Percentiles rank a stretch among this genome's conserved stretches.
These are phyloP conservation scores for Beauveria asiatica DNA, from an alignment of 2,329 filamentous ascomycete species.

Conservation along the genomic window DNA sequence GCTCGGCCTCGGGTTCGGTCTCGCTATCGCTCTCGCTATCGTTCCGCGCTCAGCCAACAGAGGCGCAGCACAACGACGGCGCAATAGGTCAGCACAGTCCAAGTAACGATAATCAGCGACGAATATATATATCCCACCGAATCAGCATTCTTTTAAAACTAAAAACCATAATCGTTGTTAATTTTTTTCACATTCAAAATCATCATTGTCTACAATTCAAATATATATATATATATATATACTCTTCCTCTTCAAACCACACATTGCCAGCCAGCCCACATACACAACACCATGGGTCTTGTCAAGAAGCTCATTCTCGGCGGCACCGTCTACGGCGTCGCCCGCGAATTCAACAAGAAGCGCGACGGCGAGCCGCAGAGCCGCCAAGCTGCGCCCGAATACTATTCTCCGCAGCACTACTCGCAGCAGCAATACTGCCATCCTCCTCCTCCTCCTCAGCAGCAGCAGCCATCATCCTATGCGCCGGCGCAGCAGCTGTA, in stretches of 20 bases:
- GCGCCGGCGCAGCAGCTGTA: background rate
- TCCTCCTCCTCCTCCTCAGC: background rate
- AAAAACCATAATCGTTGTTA: background rate
- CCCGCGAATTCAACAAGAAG: slow-evolving; percentile 19
- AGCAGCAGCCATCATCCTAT: background rate
- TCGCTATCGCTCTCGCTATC: slow-evolving; percentile 5
- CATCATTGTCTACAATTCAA: background rate
- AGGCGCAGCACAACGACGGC: background rate
- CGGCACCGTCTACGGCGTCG: slow-evolving; percentile 21
- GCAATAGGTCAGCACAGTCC: background rate
- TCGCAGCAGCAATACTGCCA: background rate
- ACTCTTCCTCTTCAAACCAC: background rate
- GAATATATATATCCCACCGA: background rate
- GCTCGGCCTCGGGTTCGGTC: background rate
- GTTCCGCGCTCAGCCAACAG: background rate
- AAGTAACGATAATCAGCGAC: background rate
- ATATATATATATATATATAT: too few relatives aligned
- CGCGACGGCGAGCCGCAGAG: slow-evolving; percentile 15
- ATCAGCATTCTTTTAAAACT: background rate
- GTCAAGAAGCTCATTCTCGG: slow-evolving; percentile 15
- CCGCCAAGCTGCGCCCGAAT: background rate
- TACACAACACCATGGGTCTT: slow-evolving; percentile 1
- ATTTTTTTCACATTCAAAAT: background rate
- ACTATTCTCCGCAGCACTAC: background rate
- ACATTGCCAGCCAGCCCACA: background rate